A percentile compares a stretch with the other conserved stretches of the same genome.
phyloP scores from a whole-genome alignment of 495 filamentous ascomycete genomes.

The Apiosordaria backusii region DNA sequence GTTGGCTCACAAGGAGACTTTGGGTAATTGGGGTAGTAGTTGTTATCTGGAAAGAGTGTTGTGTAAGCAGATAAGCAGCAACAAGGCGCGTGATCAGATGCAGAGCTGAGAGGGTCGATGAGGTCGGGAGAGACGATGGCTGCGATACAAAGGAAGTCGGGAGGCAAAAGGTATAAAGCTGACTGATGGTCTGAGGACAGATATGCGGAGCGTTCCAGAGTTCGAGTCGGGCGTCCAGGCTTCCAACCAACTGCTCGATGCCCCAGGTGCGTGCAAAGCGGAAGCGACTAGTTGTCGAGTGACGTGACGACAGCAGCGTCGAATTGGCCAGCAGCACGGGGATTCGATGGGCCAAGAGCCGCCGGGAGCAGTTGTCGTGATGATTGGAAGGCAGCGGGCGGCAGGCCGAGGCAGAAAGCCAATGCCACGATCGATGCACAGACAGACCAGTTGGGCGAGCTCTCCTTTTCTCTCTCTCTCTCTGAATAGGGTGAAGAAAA shows the following conservation, averaged over 20 bases:
- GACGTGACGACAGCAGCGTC: conserved; percentile 12
- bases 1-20: conserved; percentile 15
- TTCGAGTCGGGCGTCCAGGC: conserved; percentile 14
- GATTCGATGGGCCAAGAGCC: conserved; percentile 12
- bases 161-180: conserved; percentile 10
- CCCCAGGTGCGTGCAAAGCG: conserved; percentile 6
- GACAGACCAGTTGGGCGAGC: not conserved
- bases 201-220: conserved; percentile 24
- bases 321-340: conserved; percentile 16
- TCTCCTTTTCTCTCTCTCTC: not conserved
- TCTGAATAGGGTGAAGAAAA: conserved; percentile 10
- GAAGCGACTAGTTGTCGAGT: conserved; percentile 14
- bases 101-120: not conserved
- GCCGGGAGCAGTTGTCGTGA: conserved; percentile 18
- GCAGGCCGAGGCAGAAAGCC: conserved; percentile 24
- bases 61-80: conserved; percentile 16
- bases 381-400: conserved; percentile 17
- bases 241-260: conserved; percentile 15
- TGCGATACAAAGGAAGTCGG: conserved; percentile 12
- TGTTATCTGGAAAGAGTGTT: conserved; percentile 14
- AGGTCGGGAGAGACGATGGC: not conserved
- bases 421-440: conserved; percentile 21
- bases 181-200: conserved; percentile 31
- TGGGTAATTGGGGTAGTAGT: conserved; percentile 9
- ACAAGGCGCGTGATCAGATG: not conserved